Evolutionary conservation across 352 stramenopile genomes (phyloP).

Genomic region (Pseudoperonospora humuli): DNA sequence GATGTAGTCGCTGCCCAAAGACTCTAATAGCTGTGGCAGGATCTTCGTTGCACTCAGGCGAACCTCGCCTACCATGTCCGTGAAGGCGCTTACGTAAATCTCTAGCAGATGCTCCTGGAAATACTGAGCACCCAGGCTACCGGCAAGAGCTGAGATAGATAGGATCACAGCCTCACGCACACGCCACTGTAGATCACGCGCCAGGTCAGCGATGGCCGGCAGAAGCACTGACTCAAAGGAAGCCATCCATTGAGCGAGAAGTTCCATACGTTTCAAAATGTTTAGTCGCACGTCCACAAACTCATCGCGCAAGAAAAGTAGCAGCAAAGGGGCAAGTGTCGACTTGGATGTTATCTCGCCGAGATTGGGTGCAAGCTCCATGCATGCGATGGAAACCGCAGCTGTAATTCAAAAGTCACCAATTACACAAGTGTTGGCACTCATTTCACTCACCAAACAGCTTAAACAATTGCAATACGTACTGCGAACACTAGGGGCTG

Average conservation of each 20-base stretch:
- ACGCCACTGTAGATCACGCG: slow-evolving; percentile 90
- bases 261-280: slow-evolving; percentile 91
- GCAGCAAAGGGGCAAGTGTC: slow-evolving; percentile 61
- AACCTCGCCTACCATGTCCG: slow-evolving; percentile 91
- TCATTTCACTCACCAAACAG: background rate
- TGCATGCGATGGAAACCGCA: slow-evolving; percentile 77
- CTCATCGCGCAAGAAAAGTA: slow-evolving; percentile 82
- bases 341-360: slow-evolving; percentile 87
- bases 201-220: slow-evolving; percentile 87
- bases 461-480: slow-evolving; percentile 11
- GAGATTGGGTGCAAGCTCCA: slow-evolving; percentile 91
- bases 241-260: slow-evolving; percentile 85
- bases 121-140: slow-evolving; percentile 75
- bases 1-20: slow-evolving; percentile 75
- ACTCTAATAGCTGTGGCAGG: slow-evolving; percentile 60
- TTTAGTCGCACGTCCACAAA: slow-evolving; percentile 92
- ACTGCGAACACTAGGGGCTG: slow-evolving; percentile 83
- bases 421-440: slow-evolving; percentile 5
- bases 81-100: slow-evolving; percentile 88
- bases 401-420: slow-evolving; percentile 25
- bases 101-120: slow-evolving; percentile 84
- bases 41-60: slow-evolving; percentile 90
- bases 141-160: slow-evolving; percentile 86
- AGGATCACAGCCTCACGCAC: slow-evolving; percentile 89
- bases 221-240: slow-evolving; percentile 76